Base-by-base conservation (phyloP, 2,329 filamentous ascomycete genomes). In the Colletotrichum cereale region DNA sequence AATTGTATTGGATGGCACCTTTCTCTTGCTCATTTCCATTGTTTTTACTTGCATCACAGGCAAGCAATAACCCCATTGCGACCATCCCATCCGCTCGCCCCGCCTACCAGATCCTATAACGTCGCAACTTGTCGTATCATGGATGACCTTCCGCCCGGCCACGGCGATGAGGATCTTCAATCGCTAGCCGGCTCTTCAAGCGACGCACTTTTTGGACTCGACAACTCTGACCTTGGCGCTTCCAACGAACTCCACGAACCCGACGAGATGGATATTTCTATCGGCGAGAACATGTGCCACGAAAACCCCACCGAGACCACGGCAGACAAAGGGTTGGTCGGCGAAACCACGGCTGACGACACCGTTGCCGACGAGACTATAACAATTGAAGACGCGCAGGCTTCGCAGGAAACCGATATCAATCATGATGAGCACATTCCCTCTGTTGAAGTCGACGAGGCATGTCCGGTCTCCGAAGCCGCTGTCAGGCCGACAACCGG, bases 91-190 rank as follows among this genome's bases (percentile, higher is more conserved):
- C n/a, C 6, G 5, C 53, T 24, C 52, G 40, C 38, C 38, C 44
- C 61, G 24, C 18, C 31, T 42, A 38, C 29, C 21, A n/a, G 40
- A 52, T 62, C 44, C 44, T 21, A n/a, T 18, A 21, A 40, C 34
- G 52, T 65, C 65, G 42, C 50, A 62, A 50, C 31, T 74, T 76
- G 75, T 79, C 77, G 48, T 7, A 12, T 36, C n/a, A 53, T 67
- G 66, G 73, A 75, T 66, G 67, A 67, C 34, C 21, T 60, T 44
- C 40, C 53, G 29, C 18, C 55, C 40, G 74, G 77, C 75, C 75
- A 74, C 78, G 75, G 78, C 52, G 58, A 60, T 21, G 21, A 62
- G 11, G 1, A 21, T 24, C 10, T 21, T 5, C 42, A 44, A 10
- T 58, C 57, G 14, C 21, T 60, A 40, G n/a, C 40, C 29, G 38